phyloP scores from a whole-genome alignment of 2,329 filamentous ascomycete genomes.

The Exophiala lecanii-corni region DNA sequence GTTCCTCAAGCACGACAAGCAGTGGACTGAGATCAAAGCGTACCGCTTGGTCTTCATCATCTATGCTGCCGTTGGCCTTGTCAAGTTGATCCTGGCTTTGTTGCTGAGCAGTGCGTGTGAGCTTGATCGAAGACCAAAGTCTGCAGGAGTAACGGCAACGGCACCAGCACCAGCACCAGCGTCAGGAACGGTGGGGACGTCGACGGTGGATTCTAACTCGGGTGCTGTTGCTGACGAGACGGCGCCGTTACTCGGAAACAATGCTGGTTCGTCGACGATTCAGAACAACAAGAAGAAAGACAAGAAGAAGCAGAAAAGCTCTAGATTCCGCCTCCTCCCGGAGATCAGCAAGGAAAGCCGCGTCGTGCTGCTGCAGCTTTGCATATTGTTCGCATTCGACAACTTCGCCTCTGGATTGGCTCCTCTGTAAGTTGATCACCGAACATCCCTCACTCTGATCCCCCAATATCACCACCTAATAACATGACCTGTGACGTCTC shows the following conservation, averaged over 20 bases:
- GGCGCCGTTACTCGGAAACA: constrained; percentile 31
- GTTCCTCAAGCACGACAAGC: constrained; percentile 39
- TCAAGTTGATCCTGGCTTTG: constrained; percentile 46
- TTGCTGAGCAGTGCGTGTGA: constrained; percentile 50
- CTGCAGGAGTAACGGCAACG: constrained; percentile 31
- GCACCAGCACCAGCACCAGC: no score
- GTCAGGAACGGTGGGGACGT: no score
- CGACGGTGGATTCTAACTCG: no score
- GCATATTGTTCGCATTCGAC: constrained; percentile 64
- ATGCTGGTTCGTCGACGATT: constrained; percentile 5
- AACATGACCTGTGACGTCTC: no score
- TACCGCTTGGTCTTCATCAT: constrained; percentile 56
- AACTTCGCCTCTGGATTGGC: constrained; percentile 67
- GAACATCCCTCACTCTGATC: no score
- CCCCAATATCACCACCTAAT: no score
- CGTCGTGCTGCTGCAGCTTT: constrained; percentile 56
- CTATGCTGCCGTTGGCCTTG: constrained; percentile 51
- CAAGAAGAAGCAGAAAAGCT: constrained; percentile 17
- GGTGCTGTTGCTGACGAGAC: constrained; percentile 32
- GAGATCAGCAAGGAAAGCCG: constrained; percentile 39
- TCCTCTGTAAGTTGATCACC: constrained; percentile 35
- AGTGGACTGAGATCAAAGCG: constrained; percentile 46
- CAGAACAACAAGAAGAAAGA: constrained; percentile 11
- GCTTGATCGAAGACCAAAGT: constrained; percentile 28
- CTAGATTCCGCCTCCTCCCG: constrained; percentile 42